Evolutionary conservation across 805 yeast genomes (phyloP).

Genomic region (Ogataea populi-albae): DNA sequence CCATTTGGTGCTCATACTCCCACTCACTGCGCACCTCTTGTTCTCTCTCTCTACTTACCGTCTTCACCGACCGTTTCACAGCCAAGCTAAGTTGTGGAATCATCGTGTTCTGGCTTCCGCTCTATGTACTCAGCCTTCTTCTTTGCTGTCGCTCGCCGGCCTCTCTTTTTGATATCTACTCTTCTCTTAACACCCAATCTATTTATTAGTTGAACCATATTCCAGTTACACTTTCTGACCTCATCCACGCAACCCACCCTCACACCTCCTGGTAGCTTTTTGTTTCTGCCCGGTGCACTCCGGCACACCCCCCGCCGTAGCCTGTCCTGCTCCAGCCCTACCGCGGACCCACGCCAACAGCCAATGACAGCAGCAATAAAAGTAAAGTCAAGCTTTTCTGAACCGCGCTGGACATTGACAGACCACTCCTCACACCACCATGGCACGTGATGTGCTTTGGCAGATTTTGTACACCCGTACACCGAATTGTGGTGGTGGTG

Average conservation of each 20-base stretch:
- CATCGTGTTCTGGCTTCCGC: constrained; percentile 20
- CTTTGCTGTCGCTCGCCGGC: no score
- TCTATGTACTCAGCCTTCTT: background rate
- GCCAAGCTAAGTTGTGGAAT: constrained; percentile 36
- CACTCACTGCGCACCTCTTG: background rate
- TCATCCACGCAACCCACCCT: constrained; percentile 1
- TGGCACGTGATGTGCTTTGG: no score
- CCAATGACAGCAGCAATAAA: constrained; percentile 22
- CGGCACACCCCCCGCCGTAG: background rate
- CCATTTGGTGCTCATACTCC: background rate
- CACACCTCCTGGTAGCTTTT: constrained; percentile 2
- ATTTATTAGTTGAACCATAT: no score
- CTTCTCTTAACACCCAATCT: no score
- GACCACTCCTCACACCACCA: no score
- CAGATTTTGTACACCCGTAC: constrained; percentile 1
- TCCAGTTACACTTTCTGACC: no score
- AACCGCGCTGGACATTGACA: no score
- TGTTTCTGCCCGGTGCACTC: background rate
- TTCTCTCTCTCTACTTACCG: constrained; percentile 27
- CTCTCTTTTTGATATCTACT: no score
- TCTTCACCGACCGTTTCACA: constrained; percentile 33
- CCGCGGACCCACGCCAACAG: constrained; percentile 6
- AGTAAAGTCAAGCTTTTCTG: constrained; percentile 20
- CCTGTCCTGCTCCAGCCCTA: background rate
- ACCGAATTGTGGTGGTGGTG: constrained; percentile 6